Percentiles rank a stretch among this genome's conserved stretches.
Evolutionary conservation across 108 stramenopile genomes (phyloP).

Genomic region (Cylindrotheca closterium): DNA sequence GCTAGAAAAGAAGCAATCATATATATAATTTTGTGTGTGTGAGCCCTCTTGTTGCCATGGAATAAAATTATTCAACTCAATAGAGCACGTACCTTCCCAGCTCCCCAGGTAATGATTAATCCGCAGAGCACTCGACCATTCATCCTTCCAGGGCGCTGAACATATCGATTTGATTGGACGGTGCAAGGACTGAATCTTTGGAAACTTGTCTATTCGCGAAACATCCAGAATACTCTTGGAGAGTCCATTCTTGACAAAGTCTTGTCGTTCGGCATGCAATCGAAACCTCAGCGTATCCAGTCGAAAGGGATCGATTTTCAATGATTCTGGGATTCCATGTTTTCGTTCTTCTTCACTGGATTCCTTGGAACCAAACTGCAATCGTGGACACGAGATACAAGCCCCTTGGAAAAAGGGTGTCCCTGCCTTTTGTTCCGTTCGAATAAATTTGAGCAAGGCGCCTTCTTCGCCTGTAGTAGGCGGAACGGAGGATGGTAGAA

Average conservation of each 20-base stretch:
- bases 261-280: conserved; percentile 31
- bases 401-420: conserved; percentile 22
- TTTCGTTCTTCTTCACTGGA: conserved; percentile 11
- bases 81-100: conserved; percentile 20
- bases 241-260: conserved; percentile 46
- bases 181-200: conserved; percentile 27
- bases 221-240: conserved; percentile 55
- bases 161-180: conserved; percentile 37
- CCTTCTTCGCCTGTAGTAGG: conserved; percentile 37
- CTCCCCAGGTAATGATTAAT: conserved; percentile 56
- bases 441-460: conserved; percentile 37
- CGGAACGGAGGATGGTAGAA: conserved; percentile 23
- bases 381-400: conserved; percentile 45
- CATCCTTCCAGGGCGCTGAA: conserved; percentile 32
- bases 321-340: neutral
- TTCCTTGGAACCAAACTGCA: conserved; percentile 43
- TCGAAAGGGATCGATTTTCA: conserved; percentile 18
- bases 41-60: no score
- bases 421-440: conserved; percentile 31
- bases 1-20: conserved; percentile 1
- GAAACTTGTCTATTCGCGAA: conserved; percentile 30
- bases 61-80: no score
- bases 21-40: no score
- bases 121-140: conserved; percentile 32
- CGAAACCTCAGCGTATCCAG: conserved; percentile 48